A percentile compares a stretch with the other conserved stretches of the same genome.
These are phyloP conservation scores for Lagenidium giganteum DNA, from an alignment of 352 stramenopile genomes.

Conservation along the genomic window DNA sequence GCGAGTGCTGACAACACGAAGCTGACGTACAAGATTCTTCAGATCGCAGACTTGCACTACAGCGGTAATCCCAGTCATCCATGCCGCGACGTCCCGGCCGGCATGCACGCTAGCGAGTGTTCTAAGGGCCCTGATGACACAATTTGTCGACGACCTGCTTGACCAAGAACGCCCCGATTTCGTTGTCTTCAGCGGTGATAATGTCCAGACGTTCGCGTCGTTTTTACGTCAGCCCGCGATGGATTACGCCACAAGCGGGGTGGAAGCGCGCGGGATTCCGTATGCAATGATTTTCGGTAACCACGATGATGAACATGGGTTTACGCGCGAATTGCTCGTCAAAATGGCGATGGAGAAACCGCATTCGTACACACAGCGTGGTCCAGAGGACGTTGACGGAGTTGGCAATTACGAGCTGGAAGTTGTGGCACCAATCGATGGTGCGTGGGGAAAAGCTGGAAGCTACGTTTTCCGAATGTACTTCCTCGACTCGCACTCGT, in stretches of 20 bases:
- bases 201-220: constrained; percentile 24
- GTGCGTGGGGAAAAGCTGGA: constrained; percentile 26
- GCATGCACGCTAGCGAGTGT: constrained; percentile 16
- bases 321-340: constrained; percentile 30
- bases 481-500: constrained; percentile 41
- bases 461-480: constrained; percentile 47
- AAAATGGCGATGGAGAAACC: constrained; percentile 22
- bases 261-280: constrained; percentile 31
- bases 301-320: constrained; percentile 34
- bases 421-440: constrained; percentile 24
- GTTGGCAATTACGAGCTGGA: constrained; percentile 53
- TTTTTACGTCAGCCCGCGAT: constrained; percentile 20
- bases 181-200: constrained; percentile 48
- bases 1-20: constrained; percentile 8
- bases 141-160: constrained; percentile 38
- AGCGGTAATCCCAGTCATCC: constrained; percentile 25
- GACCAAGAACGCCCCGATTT: constrained; percentile 43
- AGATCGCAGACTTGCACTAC: constrained; percentile 50
- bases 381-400: constrained; percentile 30
- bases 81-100: constrained; percentile 21
- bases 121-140: constrained; percentile 29
- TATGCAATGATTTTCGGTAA: constrained; percentile 45
- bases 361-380: constrained; percentile 34
- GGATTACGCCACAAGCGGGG: constrained; percentile 21
- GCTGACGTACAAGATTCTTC: constrained; percentile 40